Evolutionary conservation across 768 basidiomycete genomes (phyloP), one percentile per base, ranked within the genome.

Genomic region (Russula lepida): DNA sequence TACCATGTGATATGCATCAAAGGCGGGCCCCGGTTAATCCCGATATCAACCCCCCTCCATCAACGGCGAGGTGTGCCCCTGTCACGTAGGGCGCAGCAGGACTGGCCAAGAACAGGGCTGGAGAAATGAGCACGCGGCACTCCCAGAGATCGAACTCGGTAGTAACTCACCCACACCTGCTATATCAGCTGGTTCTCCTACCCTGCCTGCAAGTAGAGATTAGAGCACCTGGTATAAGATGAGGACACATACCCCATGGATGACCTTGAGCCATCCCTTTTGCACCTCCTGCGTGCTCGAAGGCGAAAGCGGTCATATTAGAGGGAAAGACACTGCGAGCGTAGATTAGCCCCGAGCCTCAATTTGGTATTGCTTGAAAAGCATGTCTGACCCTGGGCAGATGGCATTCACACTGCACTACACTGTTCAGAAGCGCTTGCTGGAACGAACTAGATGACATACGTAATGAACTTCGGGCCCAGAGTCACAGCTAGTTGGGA

Each of bases 221-320:
- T 32, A 56, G 17, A 49, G 27, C 35, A 37, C 19, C 15, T 13
- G n/a, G 27, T 21, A 12, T 54, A 46, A 32, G 21, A 49, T 49
- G 54, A 54, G 8, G 12, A 54, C 46, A 64, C 72, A 13, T 66
- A 84, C 88, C 86, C 68, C 83, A 84, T 25, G 88, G 89, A 61
- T 90, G 87, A 19, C 67, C 69, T 1, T 75, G 69, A 41, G 75
- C 76, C 60, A 88, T 79, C 8, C 67, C 73, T 25, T 80, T 48
- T 8, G 49, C 78, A 60, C 81, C 80, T 7, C 86, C 84, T 3
- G 72, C 72, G 2, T 69, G 76, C 66, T 82, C 80, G 65, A 89
- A 73, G 3, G 83, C 86, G 53, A 76, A 89, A 0, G 86, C 82
- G 1, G 90, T 92, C 89, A 93, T 92, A 74, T 86, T 90, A 49